Conservation (phyloP, 768 basidiomycete genomes). For the Paxillus ammoniavirescens region DNA sequence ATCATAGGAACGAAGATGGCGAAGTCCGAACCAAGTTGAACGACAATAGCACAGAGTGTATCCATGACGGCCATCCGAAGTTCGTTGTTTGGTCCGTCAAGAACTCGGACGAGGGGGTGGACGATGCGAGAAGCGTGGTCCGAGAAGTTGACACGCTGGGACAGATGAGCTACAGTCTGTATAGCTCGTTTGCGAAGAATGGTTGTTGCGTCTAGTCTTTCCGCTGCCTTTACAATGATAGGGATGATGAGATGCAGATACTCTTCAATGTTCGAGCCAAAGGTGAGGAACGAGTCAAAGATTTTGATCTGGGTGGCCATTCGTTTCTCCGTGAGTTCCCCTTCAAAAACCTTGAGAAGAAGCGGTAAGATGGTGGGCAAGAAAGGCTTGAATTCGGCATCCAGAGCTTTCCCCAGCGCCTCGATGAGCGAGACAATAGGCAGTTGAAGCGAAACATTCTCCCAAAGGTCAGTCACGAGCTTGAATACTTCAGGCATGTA, state of each 20-base stretch:
- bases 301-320: constrained; percentile 82
- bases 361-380: constrained; percentile 87
- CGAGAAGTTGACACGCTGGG: constrained; percentile 92
- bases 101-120: constrained; percentile 87
- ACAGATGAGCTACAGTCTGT: constrained; percentile 86
- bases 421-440: constrained; percentile 93
- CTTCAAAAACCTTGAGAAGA: constrained; percentile 87
- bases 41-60: constrained; percentile 85
- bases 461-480: constrained; percentile 90
- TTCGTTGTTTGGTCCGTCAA: constrained; percentile 73
- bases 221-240: constrained; percentile 88
- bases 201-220: constrained; percentile 71
- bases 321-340: constrained; percentile 79
- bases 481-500: constrained; percentile 84
- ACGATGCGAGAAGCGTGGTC: constrained; percentile 97
- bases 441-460: constrained; percentile 76
- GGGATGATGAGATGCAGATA: constrained; percentile 97
- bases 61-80: constrained; percentile 87
- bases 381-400: constrained; percentile 97
- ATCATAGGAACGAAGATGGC: constrained; percentile 98
- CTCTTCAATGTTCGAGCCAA: constrained; percentile 96
- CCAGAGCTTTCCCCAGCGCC: constrained; percentile 87
- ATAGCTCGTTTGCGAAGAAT: constrained; percentile 85
- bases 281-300: constrained; percentile 92
- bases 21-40: constrained; percentile 94